Conservation (phyloP, 495 filamentous ascomycete genomes). For the Hypoxylon perforatum region DNA sequence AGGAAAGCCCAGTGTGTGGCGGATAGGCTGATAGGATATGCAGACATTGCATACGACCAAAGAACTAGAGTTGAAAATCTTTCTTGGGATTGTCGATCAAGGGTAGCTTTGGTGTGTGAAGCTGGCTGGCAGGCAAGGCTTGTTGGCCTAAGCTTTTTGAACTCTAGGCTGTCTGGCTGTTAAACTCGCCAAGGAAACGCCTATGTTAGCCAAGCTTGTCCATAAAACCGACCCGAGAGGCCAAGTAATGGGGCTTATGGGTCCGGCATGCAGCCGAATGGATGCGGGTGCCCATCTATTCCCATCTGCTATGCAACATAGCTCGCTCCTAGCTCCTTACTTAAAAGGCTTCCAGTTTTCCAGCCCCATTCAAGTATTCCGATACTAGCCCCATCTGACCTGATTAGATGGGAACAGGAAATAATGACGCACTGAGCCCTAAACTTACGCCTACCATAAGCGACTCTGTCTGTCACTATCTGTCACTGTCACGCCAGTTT, state of each 20-base stretch:
- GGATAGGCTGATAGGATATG: slow-evolving; percentile 25
- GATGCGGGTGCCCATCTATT: slow-evolving; percentile 15
- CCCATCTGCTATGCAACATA: neutral
- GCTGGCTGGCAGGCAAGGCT: too few relatives aligned
- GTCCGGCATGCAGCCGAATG: slow-evolving; percentile 40
- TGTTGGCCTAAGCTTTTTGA: neutral
- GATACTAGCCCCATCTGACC: slow-evolving; percentile 26
- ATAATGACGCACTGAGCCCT: slow-evolving; percentile 6
- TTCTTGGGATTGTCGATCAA: slow-evolving; percentile 31
- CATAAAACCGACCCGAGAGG: slow-evolving; percentile 38
- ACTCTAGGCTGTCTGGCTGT: too few relatives aligned
- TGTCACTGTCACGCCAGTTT: slow-evolving; percentile 4
- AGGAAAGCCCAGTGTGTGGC: neutral
- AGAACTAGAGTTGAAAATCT: slow-evolving; percentile 18
- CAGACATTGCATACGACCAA: neutral
- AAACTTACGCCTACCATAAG: neutral
- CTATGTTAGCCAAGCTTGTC: slow-evolving; percentile 12
- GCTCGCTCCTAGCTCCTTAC: slow-evolving; percentile 17
- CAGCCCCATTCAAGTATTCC: slow-evolving; percentile 29
- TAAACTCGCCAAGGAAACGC: slow-evolving; percentile 28
- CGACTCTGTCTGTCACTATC: too few relatives aligned
- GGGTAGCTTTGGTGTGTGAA: too few relatives aligned
- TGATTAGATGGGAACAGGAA: slow-evolving; percentile 8
- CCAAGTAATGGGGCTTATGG: slow-evolving; percentile 23
- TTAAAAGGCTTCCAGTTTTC: slow-evolving; percentile 2